Conservation (phyloP, 164 flowering plant species). For the Platanus orientalis region DNA sequence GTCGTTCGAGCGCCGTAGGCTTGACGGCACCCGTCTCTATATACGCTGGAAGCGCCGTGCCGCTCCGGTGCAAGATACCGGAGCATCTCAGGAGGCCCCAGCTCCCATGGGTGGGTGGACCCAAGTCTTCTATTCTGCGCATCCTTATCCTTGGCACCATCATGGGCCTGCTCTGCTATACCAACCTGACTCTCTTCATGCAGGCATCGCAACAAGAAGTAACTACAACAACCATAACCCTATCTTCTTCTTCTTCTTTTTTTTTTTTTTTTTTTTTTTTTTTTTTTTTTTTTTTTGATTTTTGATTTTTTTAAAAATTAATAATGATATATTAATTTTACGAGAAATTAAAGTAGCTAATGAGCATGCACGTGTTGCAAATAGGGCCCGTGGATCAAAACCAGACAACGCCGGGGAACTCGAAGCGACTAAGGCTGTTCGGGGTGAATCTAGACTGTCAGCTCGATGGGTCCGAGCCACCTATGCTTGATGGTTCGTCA, state of each 20-base stretch:
- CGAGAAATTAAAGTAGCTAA: too few species aligned
- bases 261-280: too few species aligned
- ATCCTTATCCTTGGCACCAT: conserved; percentile 36
- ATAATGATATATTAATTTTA: neutral
- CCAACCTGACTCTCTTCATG: conserved; percentile 50
- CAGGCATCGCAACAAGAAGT: conserved; percentile 37
- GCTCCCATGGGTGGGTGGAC: conserved; percentile 19
- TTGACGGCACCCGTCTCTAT: conserved; percentile 32
- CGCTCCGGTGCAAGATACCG: conserved; percentile 16
- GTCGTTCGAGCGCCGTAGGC: conserved; percentile 42
- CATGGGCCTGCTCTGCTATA: conserved; percentile 16
- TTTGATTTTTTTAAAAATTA: neutral
- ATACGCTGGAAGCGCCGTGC: conserved; percentile 75
- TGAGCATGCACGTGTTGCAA: conserved; percentile 8
- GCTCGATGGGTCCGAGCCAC: conserved; percentile 30
- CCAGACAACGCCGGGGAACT: conserved; percentile 23
- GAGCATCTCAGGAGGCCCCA: conserved; percentile 6
- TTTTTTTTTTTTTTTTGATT: too few species aligned
- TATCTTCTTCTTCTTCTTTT: neutral
- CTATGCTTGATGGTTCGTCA: conserved; percentile 29
- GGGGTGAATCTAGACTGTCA: conserved; percentile 91
- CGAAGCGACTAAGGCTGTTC: conserved; percentile 66
- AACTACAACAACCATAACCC: neutral
- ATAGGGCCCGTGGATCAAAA: conserved; percentile 14
- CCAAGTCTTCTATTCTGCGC: neutral